These are phyloP conservation scores for Eucalyptus viminalis DNA, from an alignment of 345 rosid genomes.

Conservation along the genomic window DNA sequence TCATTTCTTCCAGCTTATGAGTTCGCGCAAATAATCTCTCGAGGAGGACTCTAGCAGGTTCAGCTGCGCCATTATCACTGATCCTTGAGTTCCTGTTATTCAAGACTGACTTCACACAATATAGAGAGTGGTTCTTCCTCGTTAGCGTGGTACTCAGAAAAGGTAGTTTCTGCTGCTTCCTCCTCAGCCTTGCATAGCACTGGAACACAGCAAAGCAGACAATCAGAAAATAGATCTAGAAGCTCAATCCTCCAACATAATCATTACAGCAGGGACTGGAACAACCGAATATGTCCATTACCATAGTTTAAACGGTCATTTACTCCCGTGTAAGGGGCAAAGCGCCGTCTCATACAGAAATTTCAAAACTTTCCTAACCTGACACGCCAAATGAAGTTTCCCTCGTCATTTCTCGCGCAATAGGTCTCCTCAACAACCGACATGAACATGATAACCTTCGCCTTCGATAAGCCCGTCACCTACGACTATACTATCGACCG, in stretches of 20 bases:
- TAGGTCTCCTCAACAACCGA: not conserved
- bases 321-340: not conserved
- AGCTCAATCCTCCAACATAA: not conserved
- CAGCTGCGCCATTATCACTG: slow-evolving; percentile 35
- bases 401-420: not conserved
- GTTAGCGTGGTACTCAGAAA: not conserved
- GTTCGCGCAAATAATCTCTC: slow-evolving; percentile 63
- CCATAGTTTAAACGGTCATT: not conserved
- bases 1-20: slow-evolving; percentile 43
- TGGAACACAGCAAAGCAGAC: not conserved
- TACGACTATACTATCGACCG: not conserved
- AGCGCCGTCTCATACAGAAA: not conserved
- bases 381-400: not conserved
- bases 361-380: not conserved
- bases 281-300: not conserved
- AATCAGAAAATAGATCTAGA: not conserved
- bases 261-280: not conserved
- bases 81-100: slow-evolving; percentile 19
- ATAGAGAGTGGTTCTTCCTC: slow-evolving; percentile 1
- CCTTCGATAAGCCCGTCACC: not conserved
- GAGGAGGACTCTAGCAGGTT: slow-evolving; percentile 40
- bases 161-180: slow-evolving; percentile 20
- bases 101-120: slow-evolving; percentile 18
- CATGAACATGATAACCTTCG: not conserved
- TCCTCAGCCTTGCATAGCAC: slow-evolving; percentile 8